phyloP scores from a whole-genome alignment of 306 rosid species.

The Citrullus amarus region DNA sequence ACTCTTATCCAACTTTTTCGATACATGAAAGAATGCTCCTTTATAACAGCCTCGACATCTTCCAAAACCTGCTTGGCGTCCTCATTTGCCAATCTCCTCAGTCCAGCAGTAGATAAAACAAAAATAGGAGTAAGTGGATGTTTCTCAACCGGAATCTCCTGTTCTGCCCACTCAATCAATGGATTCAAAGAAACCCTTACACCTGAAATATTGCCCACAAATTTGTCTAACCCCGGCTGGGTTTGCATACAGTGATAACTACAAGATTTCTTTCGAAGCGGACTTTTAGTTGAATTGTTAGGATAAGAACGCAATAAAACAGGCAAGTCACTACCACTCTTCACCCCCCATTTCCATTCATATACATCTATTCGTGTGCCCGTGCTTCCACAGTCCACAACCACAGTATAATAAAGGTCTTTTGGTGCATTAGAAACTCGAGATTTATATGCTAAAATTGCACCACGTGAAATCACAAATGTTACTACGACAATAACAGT shows the following conservation, averaged over 20 bases:
- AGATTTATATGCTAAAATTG: conserved; percentile 23
- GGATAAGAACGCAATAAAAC: conserved; percentile 50
- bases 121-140: conserved; percentile 45
- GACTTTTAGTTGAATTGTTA: conserved; percentile 29
- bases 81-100: conserved; percentile 36
- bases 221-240: conserved; percentile 63
- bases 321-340: conserved; percentile 27
- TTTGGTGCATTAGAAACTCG: conserved; percentile 9
- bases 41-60: conserved; percentile 44
- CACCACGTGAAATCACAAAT: conserved; percentile 32
- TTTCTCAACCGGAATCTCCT: conserved; percentile 32
- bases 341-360: conserved; percentile 31
- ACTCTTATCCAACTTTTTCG: conserved; percentile 60
- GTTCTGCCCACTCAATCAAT: conserved; percentile 56
- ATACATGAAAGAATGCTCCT: conserved; percentile 31
- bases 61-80: conserved; percentile 35
- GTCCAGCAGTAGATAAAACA: conserved; percentile 72
- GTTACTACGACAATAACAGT: conserved; percentile 13
- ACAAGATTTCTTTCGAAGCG: conserved; percentile 41
- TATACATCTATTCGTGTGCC: conserved; percentile 65
- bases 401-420: conserved; percentile 52
- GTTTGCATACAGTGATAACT: conserved; percentile 83
- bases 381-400: conserved; percentile 75
- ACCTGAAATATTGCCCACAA: conserved; percentile 49
- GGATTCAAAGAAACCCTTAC: conserved; percentile 57